Base-by-base conservation (phyloP, 805 yeast species). In the Zygosaccharomyces rouxii region DNA sequence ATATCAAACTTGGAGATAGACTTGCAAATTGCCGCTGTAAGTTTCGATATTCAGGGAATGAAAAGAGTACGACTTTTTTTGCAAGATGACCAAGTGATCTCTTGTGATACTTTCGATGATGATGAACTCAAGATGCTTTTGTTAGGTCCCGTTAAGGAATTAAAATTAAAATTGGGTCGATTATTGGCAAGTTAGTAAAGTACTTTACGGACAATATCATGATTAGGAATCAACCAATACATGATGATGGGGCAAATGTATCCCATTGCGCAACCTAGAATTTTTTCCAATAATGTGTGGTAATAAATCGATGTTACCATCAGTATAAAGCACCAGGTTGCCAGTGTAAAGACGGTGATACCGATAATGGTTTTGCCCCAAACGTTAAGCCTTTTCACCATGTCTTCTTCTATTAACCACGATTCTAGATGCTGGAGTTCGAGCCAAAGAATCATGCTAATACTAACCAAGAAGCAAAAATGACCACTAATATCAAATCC, bases 231-330 rank as follows among this genome's bases (percentile, higher is more conserved):
- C 5, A 55, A 22, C 22, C 47, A 29, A 59, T 83, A 83, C 33
- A 81, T 75, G 1, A 72, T 57, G 1, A 63, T 16, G 9, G 79
- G 74, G 21, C 80, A 80, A 7, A 73, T 44, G 63, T 76, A 79
- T 2, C 94, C 89, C 71, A 84, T 77, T 2, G 72, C 7, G 39
- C 86, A 69, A 0, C 97, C 97, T 22, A 79, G 70, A 1, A 86
- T 48, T 60, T 89, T 89, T 62, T 92, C 98, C 1, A 68, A 47
- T 9, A 84, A 60, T 1, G 94, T 81, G 67, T 92, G 98, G 72
- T 89, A 92, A 64, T 87, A 86, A 11, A 84, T 71, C 42, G 89
- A 77, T 1, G 98, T 92, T 74, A 88, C 79, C 16, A 83, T 67
- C 28, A 89, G 70, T 33, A 71, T 46, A 14, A 53, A 41, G 80